Evolutionary conservation across 306 rosid genomes (phyloP), one percentile per base, ranked within the genome.

Genomic region (Sicyos baderoa): DNA sequence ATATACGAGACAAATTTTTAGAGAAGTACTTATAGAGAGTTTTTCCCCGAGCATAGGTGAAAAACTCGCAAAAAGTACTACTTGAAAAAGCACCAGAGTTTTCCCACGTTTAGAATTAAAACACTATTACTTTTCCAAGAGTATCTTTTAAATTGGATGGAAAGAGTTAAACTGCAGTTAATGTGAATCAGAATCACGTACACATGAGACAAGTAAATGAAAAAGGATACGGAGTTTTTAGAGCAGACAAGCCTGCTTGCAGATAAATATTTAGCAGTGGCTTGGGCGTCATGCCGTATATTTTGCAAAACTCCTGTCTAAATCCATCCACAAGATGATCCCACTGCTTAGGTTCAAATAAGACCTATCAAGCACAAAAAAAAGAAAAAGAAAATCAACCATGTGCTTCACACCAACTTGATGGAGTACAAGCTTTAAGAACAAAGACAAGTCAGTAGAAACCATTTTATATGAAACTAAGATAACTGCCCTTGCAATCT

Each of bases 241-340:
- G 84, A 72, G 99, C 96, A 45, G 99, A 93, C 49, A 93, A 84
- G 58, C 99, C 97, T 42, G 99, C 99, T 88, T 90, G 99, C 71
- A 93, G 81, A 79, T 88, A 93, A 68, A 93, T 93, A 76, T 86
- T 86, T 44, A 93, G 90, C 81, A 93, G 77, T 67, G 99, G 97
- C 78, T 90, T 96, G 25, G 85, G 83, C 5, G 96, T 88, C 99
- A 90, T 88, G 86, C 99, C 96, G 78, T 93, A 88, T 80, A 93
- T 82, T 81, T 87, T 93, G 88, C 96, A 93, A 83, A 93, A 93
- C 78, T 93, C 99, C 83, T 88, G 96, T 79, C 84, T 90, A 75
- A 93, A 93, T 76, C 79, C 96, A 68, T 88, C 90, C 57, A 85
- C 97, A 54, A 93, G 85, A 84, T 68, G 72, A 82, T 93, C 94